Evolutionary conservation across 2,329 filamentous ascomycete genomes (phyloP), one percentile per base, ranked within the genome.

Genomic region (Colletotrichum caudatum): DNA sequence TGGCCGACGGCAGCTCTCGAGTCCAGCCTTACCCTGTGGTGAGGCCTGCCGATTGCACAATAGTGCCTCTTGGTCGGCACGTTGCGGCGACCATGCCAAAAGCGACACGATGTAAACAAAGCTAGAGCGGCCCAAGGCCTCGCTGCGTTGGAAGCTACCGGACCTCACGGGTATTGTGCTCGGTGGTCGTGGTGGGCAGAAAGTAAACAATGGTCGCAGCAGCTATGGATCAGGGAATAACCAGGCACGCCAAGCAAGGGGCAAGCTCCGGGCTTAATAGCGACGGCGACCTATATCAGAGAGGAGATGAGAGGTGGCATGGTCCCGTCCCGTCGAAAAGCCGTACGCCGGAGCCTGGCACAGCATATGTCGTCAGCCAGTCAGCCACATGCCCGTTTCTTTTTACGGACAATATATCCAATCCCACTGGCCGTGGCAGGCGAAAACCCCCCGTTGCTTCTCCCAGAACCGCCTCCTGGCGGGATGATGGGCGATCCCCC

Each of bases 21-120:
- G 59, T 56, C 69, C 59, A 71, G 69, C 69, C 65, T 64, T 71
- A 69, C 65, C 69, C 65, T 71, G 69, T 48, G 46, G 20, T 20
- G 46, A 48, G 8, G 14, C 46, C 54, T 54, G 20, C 11, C 29
- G 26, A 39, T 14, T 23, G 26, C 20, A n/a, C 20, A 18, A 35
- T 35, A 68, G 69, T 63, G 51, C 20, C 51, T 53, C 48, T 60
- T 60, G 50, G 23, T 64, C 54, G 59, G 59, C 60, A 69, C 59
- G 54, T 64, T 54, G 69, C 54, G 44, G 60, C 65, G 39, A 60
- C 69, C 65, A 69, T 64, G 60, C 69, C 65, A 48, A 64, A 72
- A 64, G 29, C 65, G 59, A 69, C 54, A 60, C 53, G 9, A 64
- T 50, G 69, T 72, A 69, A 72, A 72, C 69, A 72, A 41, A 56